These are phyloP conservation scores for Xanthoconium purpureum DNA, from an alignment of 768 basidiomycete species.

Conservation along the genomic window DNA sequence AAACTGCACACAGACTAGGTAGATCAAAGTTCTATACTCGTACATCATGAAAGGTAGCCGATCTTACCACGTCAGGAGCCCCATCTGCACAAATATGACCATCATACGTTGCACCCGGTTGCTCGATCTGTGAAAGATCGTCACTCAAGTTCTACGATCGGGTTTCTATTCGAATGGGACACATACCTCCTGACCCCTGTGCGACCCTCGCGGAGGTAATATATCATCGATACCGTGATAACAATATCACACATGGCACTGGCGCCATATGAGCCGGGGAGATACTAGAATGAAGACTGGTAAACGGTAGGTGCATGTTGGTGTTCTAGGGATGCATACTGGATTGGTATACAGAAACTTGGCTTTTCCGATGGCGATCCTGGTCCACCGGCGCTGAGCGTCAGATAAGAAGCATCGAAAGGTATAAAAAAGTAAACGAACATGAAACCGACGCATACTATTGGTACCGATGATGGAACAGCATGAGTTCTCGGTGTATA, in stretches of 20 bases:
- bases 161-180: not conserved
- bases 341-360: not conserved
- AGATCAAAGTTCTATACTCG: not conserved
- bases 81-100: not conserved
- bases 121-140: not conserved
- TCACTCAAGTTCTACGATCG: not conserved
- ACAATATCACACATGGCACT: not conserved
- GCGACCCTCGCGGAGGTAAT: not conserved
- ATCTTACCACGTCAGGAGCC: not conserved
- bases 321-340: not conserved
- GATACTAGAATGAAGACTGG: not conserved
- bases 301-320: not conserved
- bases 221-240: not conserved
- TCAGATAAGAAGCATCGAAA: not conserved
- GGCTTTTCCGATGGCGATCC: not conserved
- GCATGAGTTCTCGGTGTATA: not conserved
- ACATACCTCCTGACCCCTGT: not conserved
- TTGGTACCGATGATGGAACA: not conserved
- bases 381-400: not conserved
- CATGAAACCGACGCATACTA: not conserved
- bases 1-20: not conserved
- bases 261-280: not conserved
- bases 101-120: not conserved
- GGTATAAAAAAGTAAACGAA: not conserved
- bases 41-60: not conserved